Conservation (phyloP, 202 grass and related monocot species). For the Digitaria exilis region DNA sequence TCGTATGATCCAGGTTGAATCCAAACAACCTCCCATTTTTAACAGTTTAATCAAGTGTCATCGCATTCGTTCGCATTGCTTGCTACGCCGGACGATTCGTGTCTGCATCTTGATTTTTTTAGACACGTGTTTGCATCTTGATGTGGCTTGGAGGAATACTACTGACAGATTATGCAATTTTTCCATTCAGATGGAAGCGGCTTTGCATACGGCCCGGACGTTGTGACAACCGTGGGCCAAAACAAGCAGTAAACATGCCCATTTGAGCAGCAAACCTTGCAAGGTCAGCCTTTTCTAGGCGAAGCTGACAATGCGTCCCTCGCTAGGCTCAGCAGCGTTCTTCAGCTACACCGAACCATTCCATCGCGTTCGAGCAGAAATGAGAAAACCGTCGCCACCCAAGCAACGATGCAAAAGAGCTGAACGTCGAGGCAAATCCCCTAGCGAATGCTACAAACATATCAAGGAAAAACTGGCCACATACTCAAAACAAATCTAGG, state of each 20-base stretch:
- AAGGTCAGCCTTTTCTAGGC: too few relatives aligned
- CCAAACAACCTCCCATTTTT: neutral
- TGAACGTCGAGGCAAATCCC: neutral
- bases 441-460: neutral
- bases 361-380: neutral
- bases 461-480: neutral
- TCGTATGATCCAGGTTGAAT: neutral
- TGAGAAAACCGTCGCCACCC: neutral
- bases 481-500: slow-evolving; percentile 6
- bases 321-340: too few relatives aligned
- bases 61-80: neutral
- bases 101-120: neutral
- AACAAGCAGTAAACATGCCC: too few relatives aligned
- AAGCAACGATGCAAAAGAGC: neutral
- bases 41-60: neutral
- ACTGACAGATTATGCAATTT: neutral
- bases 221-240: too few relatives aligned
- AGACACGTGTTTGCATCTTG: neutral
- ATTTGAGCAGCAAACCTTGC: too few relatives aligned
- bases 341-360: neutral
- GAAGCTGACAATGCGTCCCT: too few relatives aligned
- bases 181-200: neutral
- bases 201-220: neutral
- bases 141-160: neutral
- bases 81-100: too few relatives aligned